Evolutionary conservation across 2,329 filamentous ascomycete species (phyloP), one percentile per base, ranked within the genome.

Genomic region (Dactylellina cionopaga): DNA sequence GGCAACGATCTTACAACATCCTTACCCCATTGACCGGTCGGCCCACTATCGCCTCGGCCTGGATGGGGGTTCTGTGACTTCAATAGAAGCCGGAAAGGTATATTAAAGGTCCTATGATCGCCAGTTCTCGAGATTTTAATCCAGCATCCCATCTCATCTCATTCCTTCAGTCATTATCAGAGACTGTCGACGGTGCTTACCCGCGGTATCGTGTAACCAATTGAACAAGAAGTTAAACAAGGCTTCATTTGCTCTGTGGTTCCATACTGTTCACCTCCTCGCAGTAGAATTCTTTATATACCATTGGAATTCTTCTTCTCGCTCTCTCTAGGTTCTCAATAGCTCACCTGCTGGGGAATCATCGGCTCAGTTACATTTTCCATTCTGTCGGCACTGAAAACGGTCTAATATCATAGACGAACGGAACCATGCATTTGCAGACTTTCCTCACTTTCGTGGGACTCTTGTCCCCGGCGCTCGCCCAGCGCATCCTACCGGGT

Each of bases 361-460:
- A 44, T 65, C 54, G 15, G 24, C 25, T 54, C 19, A 24, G n/a
- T 69, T 46, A 60, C 25, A 41, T 35, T 37, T 52, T 59, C 35
- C 9, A 33, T 17, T 27, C 33, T 39, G 37, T 56, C 54, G 43
- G 43, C 25, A 37, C 19, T 33, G 7, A 15, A 25, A 24, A 13
- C 22, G 5, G 31, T 66, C 49, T 37, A 13, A 58, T 41, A 49
- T 37, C 19, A 5, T 49, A 24, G 35, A 59, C n/a, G 10, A 55
- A 51, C 59, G 68, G 68, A 54, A 72, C 27, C 52, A 72, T 72
- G 68, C 68, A 65, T 64, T 60, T 72, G 52, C 46, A 72, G 29
- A 55, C 68, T 11, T 72, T 72, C 59, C 52, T 72, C 35, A 49
- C 68, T 11, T 72, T 72, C 44, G 59, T 72, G 52, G 68, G 59